Percentiles rank a stretch among this genome's conserved stretches.
phyloP scores from a whole-genome alignment of 495 filamentous ascomycete species.

The Trichoderma virens region DNA sequence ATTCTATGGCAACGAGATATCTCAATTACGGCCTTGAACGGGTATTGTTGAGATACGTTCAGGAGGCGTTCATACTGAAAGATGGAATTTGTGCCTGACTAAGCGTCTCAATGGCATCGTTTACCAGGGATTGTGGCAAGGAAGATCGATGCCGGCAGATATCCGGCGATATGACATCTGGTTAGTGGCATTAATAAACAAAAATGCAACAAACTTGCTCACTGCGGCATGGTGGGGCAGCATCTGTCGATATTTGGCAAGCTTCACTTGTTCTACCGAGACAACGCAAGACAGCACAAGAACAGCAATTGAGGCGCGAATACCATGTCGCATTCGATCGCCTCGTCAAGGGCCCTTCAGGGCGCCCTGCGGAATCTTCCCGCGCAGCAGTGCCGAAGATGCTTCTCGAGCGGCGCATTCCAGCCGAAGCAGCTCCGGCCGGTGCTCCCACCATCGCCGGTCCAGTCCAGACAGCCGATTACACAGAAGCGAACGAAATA shows the following conservation, averaged over 20 bases:
- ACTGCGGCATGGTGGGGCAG: background rate
- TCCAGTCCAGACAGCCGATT: slow-evolving; percentile 21
- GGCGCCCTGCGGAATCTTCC: slow-evolving; percentile 18
- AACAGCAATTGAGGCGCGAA: background rate
- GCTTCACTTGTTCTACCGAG: background rate
- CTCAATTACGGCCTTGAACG: background rate
- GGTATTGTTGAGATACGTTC: background rate
- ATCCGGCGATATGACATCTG: background rate
- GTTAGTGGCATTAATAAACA: background rate
- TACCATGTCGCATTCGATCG: slow-evolving; percentile 22
- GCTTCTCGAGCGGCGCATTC: slow-evolving; percentile 16
- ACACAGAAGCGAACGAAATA: slow-evolving; percentile 28
- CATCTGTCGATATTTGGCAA: slow-evolving; percentile 3
- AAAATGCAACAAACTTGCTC: background rate
- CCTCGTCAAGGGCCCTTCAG: slow-evolving; percentile 18
- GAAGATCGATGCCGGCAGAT: background rate
- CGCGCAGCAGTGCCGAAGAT: slow-evolving; percentile 20
- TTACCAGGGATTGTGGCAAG: too few species aligned
- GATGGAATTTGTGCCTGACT: background rate
- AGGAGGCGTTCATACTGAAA: background rate
- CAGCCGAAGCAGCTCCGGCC: slow-evolving; percentile 11
- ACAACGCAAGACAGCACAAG: background rate
- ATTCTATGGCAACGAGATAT: background rate
- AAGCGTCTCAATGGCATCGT: background rate
- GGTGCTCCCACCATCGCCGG: background rate